Conservation (phyloP, 2,329 filamentous ascomycete genomes). For the Fusarium fujikuroi region DNA sequence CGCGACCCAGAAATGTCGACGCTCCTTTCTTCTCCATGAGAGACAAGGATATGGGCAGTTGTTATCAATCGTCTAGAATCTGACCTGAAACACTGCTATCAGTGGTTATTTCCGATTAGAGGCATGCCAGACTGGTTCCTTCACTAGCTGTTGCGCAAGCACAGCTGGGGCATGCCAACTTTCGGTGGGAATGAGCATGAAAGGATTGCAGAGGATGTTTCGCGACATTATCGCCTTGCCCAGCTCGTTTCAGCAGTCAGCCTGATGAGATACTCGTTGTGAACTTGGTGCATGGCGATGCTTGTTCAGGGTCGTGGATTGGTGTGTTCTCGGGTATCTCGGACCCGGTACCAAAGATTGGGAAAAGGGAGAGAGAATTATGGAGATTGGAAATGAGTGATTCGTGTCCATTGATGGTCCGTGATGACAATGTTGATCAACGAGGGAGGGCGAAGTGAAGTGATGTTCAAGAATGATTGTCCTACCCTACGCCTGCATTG, state of each 20-base stretch:
- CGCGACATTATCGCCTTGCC: fast-evolving
- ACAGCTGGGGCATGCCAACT: fast-evolving
- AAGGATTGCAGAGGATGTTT: too few relatives aligned
- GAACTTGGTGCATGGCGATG: fast-evolving
- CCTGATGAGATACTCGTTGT: background rate
- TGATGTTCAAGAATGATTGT: background rate
- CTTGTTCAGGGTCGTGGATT: background rate
- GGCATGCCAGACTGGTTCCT: fast-evolving
- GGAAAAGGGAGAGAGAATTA: background rate
- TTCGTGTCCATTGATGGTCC: background rate
- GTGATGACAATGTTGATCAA: background rate
- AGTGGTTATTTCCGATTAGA: background rate
- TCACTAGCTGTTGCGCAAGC: fast-evolving
- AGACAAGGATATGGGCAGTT: background rate
- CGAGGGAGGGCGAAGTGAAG: background rate
- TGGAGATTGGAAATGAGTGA: background rate
- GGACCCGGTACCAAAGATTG: background rate
- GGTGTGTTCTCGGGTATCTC: background rate
- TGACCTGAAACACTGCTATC: background rate
- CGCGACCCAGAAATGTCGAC: background rate
- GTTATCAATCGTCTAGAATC: background rate
- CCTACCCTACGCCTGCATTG: background rate
- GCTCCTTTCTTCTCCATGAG: background rate
- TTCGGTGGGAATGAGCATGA: fast-evolving
- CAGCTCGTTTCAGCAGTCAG: too few relatives aligned